A percentile compares a stretch with the other conserved stretches of the same genome.
These are phyloP conservation scores for Lodderomyces parapsilosis DNA, from an alignment of 1,139 yeast genomes.

Conservation along the genomic window DNA sequence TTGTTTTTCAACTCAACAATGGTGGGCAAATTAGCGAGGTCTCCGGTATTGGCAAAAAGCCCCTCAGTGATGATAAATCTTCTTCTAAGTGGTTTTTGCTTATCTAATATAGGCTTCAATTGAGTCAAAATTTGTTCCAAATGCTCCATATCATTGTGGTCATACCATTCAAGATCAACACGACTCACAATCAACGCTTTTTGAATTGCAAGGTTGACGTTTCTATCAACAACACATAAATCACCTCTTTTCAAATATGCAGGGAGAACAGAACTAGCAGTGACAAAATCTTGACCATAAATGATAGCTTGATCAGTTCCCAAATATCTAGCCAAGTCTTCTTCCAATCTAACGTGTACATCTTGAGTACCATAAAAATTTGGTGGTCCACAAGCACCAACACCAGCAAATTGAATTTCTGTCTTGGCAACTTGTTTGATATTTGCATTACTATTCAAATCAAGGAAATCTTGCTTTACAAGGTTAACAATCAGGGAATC, in stretches of 20 bases:
- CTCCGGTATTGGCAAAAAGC: slow-evolving; percentile 78
- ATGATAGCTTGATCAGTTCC: slow-evolving; percentile 78
- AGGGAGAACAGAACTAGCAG: slow-evolving; percentile 95
- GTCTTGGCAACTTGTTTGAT: slow-evolving; percentile 57
- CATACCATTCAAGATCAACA: slow-evolving; percentile 78
- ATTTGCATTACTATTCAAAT: slow-evolving; percentile 46
- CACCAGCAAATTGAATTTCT: slow-evolving; percentile 74
- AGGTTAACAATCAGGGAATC: slow-evolving; percentile 67
- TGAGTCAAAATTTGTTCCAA: slow-evolving; percentile 66
- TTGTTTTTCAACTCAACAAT: slow-evolving; percentile 74
- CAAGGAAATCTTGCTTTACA: slow-evolving; percentile 62
- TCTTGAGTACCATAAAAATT: slow-evolving; percentile 97
- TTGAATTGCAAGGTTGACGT: slow-evolving; percentile 74
- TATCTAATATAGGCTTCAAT: slow-evolving; percentile 61
- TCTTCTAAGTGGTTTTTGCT: slow-evolving; percentile 74
- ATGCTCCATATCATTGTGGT: slow-evolving; percentile 86
- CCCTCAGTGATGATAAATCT: slow-evolving; percentile 92
- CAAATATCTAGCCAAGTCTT: slow-evolving; percentile 69
- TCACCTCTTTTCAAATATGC: slow-evolving; percentile 96
- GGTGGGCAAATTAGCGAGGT: slow-evolving; percentile 68
- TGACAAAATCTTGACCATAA: slow-evolving; percentile 91
- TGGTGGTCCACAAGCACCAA: slow-evolving; percentile 98
- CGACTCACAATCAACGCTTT: slow-evolving; percentile 87
- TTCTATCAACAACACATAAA: slow-evolving; percentile 82
- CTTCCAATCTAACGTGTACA: slow-evolving; percentile 79